phyloP scores from a whole-genome alignment of 2,329 filamentous ascomycete species.

The Coniella lustricola region DNA sequence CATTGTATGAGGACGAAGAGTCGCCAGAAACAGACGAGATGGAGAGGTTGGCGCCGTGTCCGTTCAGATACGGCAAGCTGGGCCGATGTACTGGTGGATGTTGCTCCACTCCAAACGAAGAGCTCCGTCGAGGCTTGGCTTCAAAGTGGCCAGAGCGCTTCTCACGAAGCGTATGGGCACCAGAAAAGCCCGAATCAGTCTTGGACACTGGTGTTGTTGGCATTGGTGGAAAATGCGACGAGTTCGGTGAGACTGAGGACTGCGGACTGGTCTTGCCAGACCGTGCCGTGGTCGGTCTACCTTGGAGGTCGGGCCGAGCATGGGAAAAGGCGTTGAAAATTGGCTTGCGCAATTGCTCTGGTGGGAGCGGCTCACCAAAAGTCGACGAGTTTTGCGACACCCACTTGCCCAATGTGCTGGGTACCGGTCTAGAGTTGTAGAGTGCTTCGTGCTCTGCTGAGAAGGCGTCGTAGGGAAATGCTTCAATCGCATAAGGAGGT shows the following conservation, averaged over 20 bases:
- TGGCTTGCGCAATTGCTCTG: constrained; percentile 47
- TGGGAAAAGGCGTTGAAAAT: constrained; percentile 90
- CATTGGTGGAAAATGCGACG: constrained; percentile 67
- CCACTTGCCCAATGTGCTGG: constrained; percentile 74
- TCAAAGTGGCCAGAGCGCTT: constrained; percentile 91
- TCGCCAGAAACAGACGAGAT: constrained; percentile 54
- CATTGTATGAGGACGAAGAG: constrained; percentile 61
- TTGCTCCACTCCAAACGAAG: constrained; percentile 80
- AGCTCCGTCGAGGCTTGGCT: constrained; percentile 74
- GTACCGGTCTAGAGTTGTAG: constrained; percentile 64
- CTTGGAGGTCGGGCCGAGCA: constrained; percentile 62
- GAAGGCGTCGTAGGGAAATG: constrained; percentile 85
- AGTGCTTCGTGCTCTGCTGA: constrained; percentile 77
- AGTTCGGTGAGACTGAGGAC: constrained; percentile 67
- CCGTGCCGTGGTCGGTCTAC: constrained; percentile 71
- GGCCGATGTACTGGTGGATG: constrained; percentile 60
- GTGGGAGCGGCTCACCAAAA: constrained; percentile 63
- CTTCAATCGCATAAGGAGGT: constrained; percentile 86
- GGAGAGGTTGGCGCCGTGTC: constrained; percentile 52
- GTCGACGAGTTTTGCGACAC: constrained; percentile 83
- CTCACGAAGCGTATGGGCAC: constrained; percentile 80
- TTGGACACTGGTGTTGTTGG: constrained; percentile 75
- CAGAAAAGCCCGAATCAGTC: constrained; percentile 84
- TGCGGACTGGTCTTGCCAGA: constrained; percentile 56
- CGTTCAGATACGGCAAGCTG: constrained; percentile 66